Evolutionary conservation across 805 yeast genomes (phyloP).

Genomic region (Cyberlindnera samutprakarnensis): DNA sequence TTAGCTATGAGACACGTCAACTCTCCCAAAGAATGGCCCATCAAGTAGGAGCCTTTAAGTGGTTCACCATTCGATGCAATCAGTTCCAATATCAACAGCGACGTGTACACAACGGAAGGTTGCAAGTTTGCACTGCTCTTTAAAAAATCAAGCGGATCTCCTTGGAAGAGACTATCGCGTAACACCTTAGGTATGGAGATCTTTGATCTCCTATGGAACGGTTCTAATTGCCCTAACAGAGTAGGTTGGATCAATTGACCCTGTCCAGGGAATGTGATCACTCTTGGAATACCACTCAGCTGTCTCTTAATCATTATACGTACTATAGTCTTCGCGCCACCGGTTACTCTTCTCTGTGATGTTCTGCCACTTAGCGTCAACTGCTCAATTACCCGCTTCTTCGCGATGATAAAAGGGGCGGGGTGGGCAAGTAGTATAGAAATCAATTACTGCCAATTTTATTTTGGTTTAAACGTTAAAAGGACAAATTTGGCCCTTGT

Average conservation of each 20-base stretch:
- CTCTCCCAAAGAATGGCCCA: constrained; percentile 42
- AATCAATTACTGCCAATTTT: too few species aligned
- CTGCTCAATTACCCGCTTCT: too few species aligned
- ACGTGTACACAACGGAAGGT: constrained; percentile 19
- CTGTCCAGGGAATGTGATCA: constrained; percentile 21
- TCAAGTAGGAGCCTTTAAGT: constrained; percentile 14
- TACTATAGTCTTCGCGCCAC: too few species aligned
- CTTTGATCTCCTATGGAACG: constrained; percentile 6
- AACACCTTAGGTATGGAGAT: constrained; percentile 2
- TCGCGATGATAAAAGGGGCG: too few species aligned
- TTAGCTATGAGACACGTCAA: constrained; percentile 29
- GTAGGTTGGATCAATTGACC: constrained; percentile 14
- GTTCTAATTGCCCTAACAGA: constrained; percentile 5
- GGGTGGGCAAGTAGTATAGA: too few species aligned
- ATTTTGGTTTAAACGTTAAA: too few species aligned
- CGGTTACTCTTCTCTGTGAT: too few species aligned
- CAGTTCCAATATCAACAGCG: constrained; percentile 21
- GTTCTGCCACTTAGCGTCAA: too few species aligned
- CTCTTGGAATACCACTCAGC: constrained; percentile 2
- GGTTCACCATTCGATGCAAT: constrained; percentile 17
- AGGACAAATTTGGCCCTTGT: too few species aligned
- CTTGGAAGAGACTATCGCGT: constrained; percentile 3
- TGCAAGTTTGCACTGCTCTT: constrained; percentile 25
- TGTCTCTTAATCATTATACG: constrained; percentile 10
- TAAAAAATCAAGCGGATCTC: constrained; percentile 2